A percentile compares a stretch with the other conserved stretches of the same genome.
Conservation (phyloP, 139 green algal genomes). For the Monoraphidium neglectum region DNA sequence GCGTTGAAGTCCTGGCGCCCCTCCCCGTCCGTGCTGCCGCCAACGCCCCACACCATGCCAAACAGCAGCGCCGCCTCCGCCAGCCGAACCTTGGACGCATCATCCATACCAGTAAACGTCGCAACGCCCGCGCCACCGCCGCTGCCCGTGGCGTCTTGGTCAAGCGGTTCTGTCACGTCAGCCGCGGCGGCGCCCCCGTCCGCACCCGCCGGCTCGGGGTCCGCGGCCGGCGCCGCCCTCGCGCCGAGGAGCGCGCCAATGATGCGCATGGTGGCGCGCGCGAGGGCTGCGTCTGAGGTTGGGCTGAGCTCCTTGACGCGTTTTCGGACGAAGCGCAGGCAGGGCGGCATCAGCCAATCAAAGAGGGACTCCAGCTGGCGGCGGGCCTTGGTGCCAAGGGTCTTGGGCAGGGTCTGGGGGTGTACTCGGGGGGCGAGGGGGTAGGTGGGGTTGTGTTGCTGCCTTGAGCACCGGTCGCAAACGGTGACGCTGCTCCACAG, state of each 20-base stretch:
- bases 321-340: slow-evolving; percentile 65
- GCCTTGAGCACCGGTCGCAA: no score
- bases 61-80: slow-evolving; percentile 69
- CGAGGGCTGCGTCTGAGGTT: slow-evolving; percentile 66
- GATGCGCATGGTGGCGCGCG: slow-evolving; percentile 54
- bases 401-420: slow-evolving; percentile 44
- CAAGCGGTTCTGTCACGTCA: neutral
- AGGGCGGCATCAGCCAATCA: slow-evolving; percentile 63
- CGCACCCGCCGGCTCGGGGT: neutral
- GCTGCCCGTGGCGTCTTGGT: neutral
- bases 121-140: neutral
- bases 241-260: slow-evolving; percentile 54
- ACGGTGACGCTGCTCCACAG: no score
- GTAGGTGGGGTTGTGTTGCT: neutral
- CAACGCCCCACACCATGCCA: slow-evolving; percentile 62
- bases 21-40: slow-evolving; percentile 58
- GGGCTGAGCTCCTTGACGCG: slow-evolving; percentile 72
- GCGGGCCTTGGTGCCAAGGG: slow-evolving; percentile 31
- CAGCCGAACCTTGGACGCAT: slow-evolving; percentile 50
- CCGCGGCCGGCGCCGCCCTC: slow-evolving; percentile 21
- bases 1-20: slow-evolving; percentile 58
- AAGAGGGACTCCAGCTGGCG: slow-evolving; percentile 60
- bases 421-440: neutral
- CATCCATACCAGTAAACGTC: slow-evolving; percentile 32
- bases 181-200: neutral